These are phyloP conservation scores for Camelina laxa DNA, from an alignment of 345 rosid genomes.

Conservation along the genomic window DNA sequence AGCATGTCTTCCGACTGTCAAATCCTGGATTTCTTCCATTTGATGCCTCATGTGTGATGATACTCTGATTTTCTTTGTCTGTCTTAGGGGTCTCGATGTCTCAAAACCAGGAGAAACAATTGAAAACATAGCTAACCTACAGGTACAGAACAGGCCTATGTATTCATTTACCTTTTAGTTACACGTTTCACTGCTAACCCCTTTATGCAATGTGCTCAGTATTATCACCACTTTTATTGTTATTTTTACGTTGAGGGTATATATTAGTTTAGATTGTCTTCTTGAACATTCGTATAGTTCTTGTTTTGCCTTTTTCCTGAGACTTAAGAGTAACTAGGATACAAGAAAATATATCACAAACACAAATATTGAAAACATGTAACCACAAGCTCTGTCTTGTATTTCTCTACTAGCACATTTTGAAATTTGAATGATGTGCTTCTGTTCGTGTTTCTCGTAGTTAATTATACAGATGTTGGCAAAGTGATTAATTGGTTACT, in stretches of 20 bases:
- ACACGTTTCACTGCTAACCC: constrained; percentile 18
- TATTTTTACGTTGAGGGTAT: constrained; percentile 2
- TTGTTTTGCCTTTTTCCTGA: constrained; percentile 5
- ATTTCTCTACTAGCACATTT: background rate
- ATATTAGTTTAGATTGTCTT: constrained; percentile 17
- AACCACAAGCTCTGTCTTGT: constrained; percentile 1
- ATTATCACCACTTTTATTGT: constrained; percentile 4
- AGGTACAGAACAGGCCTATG: constrained; percentile 56
- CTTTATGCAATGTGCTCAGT: constrained; percentile 28
- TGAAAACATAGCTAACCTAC: constrained; percentile 74
- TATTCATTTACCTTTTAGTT: constrained; percentile 14
- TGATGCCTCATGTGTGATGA: constrained; percentile 27
- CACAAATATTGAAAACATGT: background rate
- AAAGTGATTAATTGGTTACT: constrained; percentile 3
- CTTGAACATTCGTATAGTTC: constrained; percentile 14
- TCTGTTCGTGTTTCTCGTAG: constrained; percentile 25
- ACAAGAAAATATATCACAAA: constrained; percentile 16
- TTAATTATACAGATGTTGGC: constrained; percentile 10
- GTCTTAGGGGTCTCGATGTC: constrained; percentile 85
- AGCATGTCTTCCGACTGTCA: constrained; percentile 29
- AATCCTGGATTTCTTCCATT: constrained; percentile 25
- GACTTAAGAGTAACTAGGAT: constrained; percentile 13
- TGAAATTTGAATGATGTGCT: constrained; percentile 11
- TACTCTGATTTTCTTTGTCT: constrained; percentile 28
- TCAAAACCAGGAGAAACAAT: constrained; percentile 80